A percentile compares a stretch with the other conserved stretches of the same genome.
Evolutionary conservation across 495 filamentous ascomycete genomes (phyloP).

Genomic region (Articulospora tetracladia): DNA sequence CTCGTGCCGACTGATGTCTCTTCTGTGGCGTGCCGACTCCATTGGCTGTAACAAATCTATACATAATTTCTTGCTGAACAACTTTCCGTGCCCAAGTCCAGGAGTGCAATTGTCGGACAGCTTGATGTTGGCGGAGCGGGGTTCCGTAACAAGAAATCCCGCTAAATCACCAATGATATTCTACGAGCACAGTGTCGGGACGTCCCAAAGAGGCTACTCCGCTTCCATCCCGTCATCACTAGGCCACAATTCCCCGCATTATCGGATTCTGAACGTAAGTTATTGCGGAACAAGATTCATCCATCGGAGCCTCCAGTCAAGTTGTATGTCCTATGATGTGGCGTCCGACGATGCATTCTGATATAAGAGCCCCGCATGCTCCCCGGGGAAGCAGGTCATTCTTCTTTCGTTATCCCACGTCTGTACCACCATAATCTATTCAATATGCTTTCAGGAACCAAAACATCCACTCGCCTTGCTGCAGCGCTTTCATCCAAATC

Average conservation of each 20-base stretch:
- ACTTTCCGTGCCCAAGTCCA: not conserved
- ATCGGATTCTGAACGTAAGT: not conserved
- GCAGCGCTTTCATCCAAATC: not conserved
- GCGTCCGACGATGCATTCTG: not conserved
- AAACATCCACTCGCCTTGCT: not conserved
- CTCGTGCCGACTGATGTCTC: constrained; percentile 43
- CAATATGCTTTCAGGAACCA: constrained; percentile 7
- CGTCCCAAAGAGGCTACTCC: not conserved
- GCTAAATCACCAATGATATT: not conserved
- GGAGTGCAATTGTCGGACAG: not conserved
- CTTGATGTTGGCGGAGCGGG: not conserved
- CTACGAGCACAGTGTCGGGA: not conserved
- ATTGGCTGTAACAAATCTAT: constrained; percentile 41
- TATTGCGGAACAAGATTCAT: not conserved
- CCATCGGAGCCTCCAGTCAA: not conserved
- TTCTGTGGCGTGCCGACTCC: constrained; percentile 39
- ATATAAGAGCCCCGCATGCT: not conserved
- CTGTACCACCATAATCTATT: not conserved
- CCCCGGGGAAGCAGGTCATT: not conserved
- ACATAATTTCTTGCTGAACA: not conserved
- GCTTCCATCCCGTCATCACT: not conserved
- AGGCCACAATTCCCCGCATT: not conserved
- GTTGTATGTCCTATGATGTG: not conserved
- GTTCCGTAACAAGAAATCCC: not conserved
- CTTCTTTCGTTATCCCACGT: too few species aligned